Conservation (phyloP, 108 stramenopile species). For the Poteriospumella lacustris region DNA sequence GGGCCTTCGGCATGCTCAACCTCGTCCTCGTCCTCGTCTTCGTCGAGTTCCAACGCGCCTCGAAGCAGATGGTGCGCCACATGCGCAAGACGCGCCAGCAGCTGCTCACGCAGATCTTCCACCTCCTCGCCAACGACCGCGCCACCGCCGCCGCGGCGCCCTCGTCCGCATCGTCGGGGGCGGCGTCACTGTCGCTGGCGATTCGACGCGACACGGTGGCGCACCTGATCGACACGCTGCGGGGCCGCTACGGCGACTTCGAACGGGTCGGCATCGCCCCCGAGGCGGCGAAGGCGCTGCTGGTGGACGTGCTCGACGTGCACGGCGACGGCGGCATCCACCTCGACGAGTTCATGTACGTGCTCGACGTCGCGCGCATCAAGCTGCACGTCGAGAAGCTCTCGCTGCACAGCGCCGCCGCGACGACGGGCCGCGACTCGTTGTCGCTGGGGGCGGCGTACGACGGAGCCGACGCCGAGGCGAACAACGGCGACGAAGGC, state of each 20-base stretch:
- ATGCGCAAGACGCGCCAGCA: not conserved
- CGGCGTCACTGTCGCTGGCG: too few relatives aligned
- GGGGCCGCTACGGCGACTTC: not conserved
- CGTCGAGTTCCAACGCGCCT: not conserved
- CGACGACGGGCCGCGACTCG: too few relatives aligned
- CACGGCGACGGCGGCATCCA: conserved; percentile 10
- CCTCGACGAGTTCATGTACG: conserved; percentile 6
- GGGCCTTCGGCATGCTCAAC: conserved; percentile 1
- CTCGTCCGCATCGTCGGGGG: too few relatives aligned
- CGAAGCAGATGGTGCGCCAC: not conserved
- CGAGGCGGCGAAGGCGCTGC: not conserved
- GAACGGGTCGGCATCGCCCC: not conserved
- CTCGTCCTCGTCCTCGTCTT: conserved; percentile 19
- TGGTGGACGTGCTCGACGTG: conserved; percentile 9
- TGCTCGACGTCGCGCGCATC: conserved; percentile 13
- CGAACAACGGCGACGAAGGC: too few relatives aligned
- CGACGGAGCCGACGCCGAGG: too few relatives aligned
- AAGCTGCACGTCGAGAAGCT: too few relatives aligned
- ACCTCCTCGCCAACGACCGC: too few relatives aligned
- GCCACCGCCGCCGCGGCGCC: too few relatives aligned
- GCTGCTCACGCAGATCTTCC: not conserved
- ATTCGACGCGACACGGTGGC: not conserved
- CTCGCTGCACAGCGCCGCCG: too few relatives aligned
- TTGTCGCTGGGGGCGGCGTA: too few relatives aligned
- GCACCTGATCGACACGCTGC: not conserved